These are phyloP conservation scores for Petunia axillaris DNA, from an alignment of 257 asterid genomes.

Conservation along the genomic window DNA sequence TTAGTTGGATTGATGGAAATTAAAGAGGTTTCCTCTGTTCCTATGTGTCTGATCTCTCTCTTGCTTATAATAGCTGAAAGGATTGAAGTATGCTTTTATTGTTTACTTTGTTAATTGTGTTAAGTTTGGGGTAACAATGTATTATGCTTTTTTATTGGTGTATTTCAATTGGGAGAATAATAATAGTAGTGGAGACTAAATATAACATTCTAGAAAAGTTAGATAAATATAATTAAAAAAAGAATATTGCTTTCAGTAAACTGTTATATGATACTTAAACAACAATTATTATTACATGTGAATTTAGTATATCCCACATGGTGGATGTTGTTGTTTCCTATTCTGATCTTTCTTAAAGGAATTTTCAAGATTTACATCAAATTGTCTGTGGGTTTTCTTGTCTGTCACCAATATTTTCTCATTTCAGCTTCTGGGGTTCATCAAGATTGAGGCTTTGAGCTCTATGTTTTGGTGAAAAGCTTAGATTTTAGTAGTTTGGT, in stretches of 20 bases:
- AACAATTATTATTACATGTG: constrained; percentile 15
- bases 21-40: background rate
- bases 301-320: constrained; percentile 16
- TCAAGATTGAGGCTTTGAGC: constrained; percentile 30
- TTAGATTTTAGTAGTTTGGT: constrained; percentile 27
- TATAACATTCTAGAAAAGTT: constrained; percentile 2
- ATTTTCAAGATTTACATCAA: constrained; percentile 25
- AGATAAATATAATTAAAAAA: background rate
- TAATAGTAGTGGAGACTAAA: background rate
- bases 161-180: constrained; percentile 4
- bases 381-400: constrained; percentile 1
- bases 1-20: constrained; percentile 4
- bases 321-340: background rate
- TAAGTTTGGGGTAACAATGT: background rate
- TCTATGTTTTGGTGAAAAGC: constrained; percentile 19
- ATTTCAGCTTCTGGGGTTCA: constrained; percentile 36
- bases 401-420: constrained; percentile 6
- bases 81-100: constrained; percentile 13
- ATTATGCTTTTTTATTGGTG: background rate
- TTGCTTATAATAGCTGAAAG: background rate
- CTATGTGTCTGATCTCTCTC: background rate
- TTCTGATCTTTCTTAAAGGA: constrained; percentile 21
- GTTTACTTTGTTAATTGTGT: background rate
- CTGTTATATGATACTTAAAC: constrained; percentile 25
- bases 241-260: constrained; percentile 30